Conservation (phyloP, 192 early-diverging fungal species). For the Coemansia guatemalensis region DNA sequence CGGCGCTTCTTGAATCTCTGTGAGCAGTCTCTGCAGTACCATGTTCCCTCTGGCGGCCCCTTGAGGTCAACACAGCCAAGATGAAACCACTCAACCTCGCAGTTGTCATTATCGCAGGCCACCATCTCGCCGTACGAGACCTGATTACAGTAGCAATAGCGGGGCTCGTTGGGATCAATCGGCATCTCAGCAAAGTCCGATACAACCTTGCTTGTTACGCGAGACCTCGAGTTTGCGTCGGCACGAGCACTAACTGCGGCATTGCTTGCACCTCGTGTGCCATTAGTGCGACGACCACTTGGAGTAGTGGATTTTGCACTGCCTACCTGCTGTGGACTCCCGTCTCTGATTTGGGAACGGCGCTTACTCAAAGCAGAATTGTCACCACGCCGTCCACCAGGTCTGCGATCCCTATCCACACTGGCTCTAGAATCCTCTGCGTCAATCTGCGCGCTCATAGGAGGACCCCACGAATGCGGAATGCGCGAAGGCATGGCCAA, state of each 20-base stretch:
- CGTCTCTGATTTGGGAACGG: neutral
- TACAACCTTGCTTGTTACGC: constrained; percentile 17
- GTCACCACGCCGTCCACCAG: neutral
- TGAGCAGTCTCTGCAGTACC: constrained; percentile 89
- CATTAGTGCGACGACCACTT: constrained; percentile 14
- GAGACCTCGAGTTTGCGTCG: constrained; percentile 6
- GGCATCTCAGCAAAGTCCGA: constrained; percentile 62
- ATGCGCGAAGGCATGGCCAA: constrained; percentile 58
- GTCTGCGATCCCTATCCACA: neutral
- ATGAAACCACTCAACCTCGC: constrained; percentile 99
- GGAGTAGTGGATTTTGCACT: constrained; percentile 20
- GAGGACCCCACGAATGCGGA: constrained; percentile 38
- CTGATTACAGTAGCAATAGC: constrained; percentile 95
- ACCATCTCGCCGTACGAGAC: constrained; percentile 99
- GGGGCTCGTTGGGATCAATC: constrained; percentile 95
- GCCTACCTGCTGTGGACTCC: constrained; percentile 4
- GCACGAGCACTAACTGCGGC: constrained; percentile 2
- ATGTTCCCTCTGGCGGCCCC: constrained; percentile 86
- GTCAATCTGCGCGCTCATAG: neutral
- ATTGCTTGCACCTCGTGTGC: constrained; percentile 5
- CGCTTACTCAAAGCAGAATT: neutral
- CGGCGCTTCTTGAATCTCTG: constrained; percentile 46
- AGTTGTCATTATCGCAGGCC: constrained; percentile 87
- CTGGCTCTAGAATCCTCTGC: neutral
- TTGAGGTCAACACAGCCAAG: constrained; percentile 87